Percentiles rank a stretch among this genome's conserved stretches.
Evolutionary conservation across 306 rosid genomes (phyloP).

Genomic region (Astragalus glycyphyllos): DNA sequence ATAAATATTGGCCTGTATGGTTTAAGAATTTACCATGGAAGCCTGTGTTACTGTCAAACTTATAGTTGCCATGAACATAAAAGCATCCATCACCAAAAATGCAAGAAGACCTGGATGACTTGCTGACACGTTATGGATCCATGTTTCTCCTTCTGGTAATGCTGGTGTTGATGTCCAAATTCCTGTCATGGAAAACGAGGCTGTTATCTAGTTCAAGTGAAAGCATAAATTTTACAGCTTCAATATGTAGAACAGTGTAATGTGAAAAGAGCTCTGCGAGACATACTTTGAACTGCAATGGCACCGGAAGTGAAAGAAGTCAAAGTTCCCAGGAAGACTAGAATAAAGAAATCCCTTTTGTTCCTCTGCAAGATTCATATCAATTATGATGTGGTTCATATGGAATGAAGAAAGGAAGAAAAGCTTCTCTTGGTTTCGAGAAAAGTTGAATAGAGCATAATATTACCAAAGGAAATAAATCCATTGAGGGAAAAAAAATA

Average conservation of each 20-base stretch:
- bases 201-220: constrained; percentile 41
- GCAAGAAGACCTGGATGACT: constrained; percentile 67
- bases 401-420: constrained; percentile 29
- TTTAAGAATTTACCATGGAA: constrained; percentile 66
- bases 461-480: constrained; percentile 29
- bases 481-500: constrained; percentile 9
- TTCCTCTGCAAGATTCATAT: constrained; percentile 79
- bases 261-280: constrained; percentile 38
- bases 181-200: constrained; percentile 64
- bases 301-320: constrained; percentile 59
- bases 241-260: constrained; percentile 37
- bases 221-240: constrained; percentile 32
- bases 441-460: constrained; percentile 26
- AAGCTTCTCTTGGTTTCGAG: neutral
- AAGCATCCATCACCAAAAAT: constrained; percentile 64
- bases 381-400: constrained; percentile 36
- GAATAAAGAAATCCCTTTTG: constrained; percentile 85
- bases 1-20: constrained; percentile 11
- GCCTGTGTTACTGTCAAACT: constrained; percentile 74
- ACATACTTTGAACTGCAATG: constrained; percentile 75
- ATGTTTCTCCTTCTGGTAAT: constrained; percentile 61
- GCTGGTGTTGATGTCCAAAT: constrained; percentile 59
- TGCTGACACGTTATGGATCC: constrained; percentile 65
- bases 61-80: constrained; percentile 55
- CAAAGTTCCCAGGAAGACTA: constrained; percentile 71